Percentiles rank a stretch among this genome's conserved stretches.
Evolutionary conservation across 2,329 filamentous ascomycete genomes (phyloP).

Genomic region (Fusarium musae): DNA sequence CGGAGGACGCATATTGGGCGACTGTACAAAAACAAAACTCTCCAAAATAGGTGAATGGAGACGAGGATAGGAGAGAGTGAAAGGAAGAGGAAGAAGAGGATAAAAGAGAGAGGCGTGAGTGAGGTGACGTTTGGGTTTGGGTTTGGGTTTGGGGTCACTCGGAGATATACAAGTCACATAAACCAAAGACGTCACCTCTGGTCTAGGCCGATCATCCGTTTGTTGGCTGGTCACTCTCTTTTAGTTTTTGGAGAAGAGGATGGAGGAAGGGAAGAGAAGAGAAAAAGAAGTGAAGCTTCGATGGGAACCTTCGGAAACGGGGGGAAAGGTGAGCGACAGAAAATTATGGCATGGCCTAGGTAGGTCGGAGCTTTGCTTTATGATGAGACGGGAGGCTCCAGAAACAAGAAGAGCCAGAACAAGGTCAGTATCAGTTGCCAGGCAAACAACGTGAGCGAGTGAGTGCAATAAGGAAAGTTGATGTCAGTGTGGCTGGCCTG

Average conservation of each 20-base stretch:
- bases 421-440: slow-evolving; percentile 11
- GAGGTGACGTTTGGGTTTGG: slow-evolving; percentile 27
- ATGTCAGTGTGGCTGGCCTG: slow-evolving; percentile 33
- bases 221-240: slow-evolving; percentile 6
- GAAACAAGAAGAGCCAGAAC: neutral
- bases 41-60: slow-evolving; percentile 7
- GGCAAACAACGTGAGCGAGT: slow-evolving; percentile 2
- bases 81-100: neutral
- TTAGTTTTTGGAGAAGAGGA: neutral
- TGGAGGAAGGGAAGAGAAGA: neutral
- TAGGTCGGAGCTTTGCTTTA: slow-evolving; percentile 3
- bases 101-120: slow-evolving; percentile 32
- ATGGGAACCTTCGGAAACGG: slow-evolving; percentile 2
- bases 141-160: slow-evolving; percentile 18
- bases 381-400: slow-evolving; percentile 2
- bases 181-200: slow-evolving; percentile 38
- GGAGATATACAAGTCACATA: slow-evolving; percentile 30
- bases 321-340: neutral
- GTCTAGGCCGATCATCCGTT: slow-evolving; percentile 32
- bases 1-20: slow-evolving; percentile 62
- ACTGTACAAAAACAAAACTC: slow-evolving; percentile 4
- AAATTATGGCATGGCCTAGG: slow-evolving; percentile 9
- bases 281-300: neutral
- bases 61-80: neutral
- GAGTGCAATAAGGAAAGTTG: slow-evolving; percentile 4